Base-by-base conservation (phyloP, 768 basidiomycete species). In the Lentinus tigrinus region DNA sequence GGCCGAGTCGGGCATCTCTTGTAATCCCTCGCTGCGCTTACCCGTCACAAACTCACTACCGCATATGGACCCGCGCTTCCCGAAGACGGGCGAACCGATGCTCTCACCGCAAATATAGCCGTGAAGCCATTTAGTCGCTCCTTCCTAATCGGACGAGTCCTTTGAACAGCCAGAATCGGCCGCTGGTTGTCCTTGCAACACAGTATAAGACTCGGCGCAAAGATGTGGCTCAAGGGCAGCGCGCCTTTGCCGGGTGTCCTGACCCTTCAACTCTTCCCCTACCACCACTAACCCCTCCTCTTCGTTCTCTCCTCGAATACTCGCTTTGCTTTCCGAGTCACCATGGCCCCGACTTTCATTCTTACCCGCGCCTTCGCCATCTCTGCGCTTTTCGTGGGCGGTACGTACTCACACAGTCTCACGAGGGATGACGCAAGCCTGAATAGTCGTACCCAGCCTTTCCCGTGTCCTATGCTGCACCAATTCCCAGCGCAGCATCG, bases 311-410 rank as follows among this genome's bases (percentile, higher is more conserved):
- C 43, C 43, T 23, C 43, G 43, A 46, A 46, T 46, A 46, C 43
- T 46, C 43, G 43, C 43, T 46, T 46, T 46, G 19, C 21, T 46
- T 7, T 13, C 21, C 21, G 43, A 49, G 47, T 36, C 51, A 52
- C 16, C 21, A 63, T 63, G 57, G 57, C 53, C 38, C 49, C 40
- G 16, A 57, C 49, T 0, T 63, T 63, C 56, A 63, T 63, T 24
- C 56, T 63, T 34, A 63, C 62, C 47, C 62, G 62, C 31, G 39
- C 62, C 36, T 63, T 63, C 52, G 62, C 62, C 38, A 57, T 63
- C 36, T 60, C 62, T 24, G 62, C 62, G 40, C 52, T 63, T 27
- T 40, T 63, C 54, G 58, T 60, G 31, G 62, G 56, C 5, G 56
- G 56, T 57, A 38, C 23, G 56, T 46, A 13, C 16, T 17, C 14